phyloP scores from a whole-genome alignment of 73 alveolate genomes.

The Tetrahymena elliotti region DNA sequence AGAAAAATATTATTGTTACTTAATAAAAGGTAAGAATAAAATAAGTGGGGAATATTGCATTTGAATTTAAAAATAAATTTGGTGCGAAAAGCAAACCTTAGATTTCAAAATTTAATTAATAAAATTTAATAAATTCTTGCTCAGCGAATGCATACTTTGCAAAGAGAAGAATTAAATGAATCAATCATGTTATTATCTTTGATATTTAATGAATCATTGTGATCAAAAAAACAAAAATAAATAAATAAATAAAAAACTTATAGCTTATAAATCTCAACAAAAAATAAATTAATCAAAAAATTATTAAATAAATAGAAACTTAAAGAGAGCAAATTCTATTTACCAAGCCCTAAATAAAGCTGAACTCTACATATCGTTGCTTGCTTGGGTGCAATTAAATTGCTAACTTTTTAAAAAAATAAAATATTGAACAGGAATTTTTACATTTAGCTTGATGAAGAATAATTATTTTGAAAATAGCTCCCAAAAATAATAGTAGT shows the following conservation, averaged over 20 bases:
- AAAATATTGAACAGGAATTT: neutral
- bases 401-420: neutral
- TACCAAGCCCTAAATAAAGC: neutral
- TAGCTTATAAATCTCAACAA: neutral
- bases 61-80: neutral
- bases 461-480: neutral
- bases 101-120: neutral
- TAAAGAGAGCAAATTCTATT: neutral
- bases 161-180: neutral
- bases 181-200: neutral
- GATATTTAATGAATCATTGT: neutral
- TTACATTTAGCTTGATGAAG: neutral
- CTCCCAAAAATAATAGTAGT: neutral
- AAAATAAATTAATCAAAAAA: neutral
- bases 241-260: neutral
- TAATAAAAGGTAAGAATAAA: neutral
- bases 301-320: neutral
- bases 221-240: neutral
- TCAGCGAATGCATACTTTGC: neutral
- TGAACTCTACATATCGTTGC: neutral
- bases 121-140: neutral
- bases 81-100: constrained; percentile 2
- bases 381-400: neutral
- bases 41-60: neutral
- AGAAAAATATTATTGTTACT: neutral